Evolutionary conservation across 805 yeast genomes (phyloP), one percentile per base, ranked within the genome.

Genomic region (Maudiozyma pseudohumilis): DNA sequence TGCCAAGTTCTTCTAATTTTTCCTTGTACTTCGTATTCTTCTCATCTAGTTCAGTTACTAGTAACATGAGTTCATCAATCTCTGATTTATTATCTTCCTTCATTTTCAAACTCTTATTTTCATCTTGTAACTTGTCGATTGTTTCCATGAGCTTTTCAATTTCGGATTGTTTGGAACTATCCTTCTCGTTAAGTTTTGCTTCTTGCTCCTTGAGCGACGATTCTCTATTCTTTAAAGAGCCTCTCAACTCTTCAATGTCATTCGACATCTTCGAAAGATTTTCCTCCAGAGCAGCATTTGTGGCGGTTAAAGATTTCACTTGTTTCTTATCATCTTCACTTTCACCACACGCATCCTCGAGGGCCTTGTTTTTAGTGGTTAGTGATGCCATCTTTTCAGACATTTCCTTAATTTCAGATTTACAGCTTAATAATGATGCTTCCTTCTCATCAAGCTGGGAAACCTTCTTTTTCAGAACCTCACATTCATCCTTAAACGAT

Each of bases 21-120:
- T 57, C 49, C 50, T 78, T 79, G 54, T 83, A 78, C 43, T 66
- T 66, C 22, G 67, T 63, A 40, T 75, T 75, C 45, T 71, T 74
- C 35, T 80, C 86, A 41, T 86, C 94, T 47, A 85, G 62, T 32
- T 84, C 94, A 15, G 81, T 73, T 56, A 87, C 75, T 15, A 87
- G 62, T 18, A 85, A 59, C 76, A 86, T 71, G 49, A 86, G 57
- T 44, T 84, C 94, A 48, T 86, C 95, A 31, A 49, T 17, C 43
- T 57, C 55, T 22, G 56, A 36, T 35, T 43, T 41, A 25, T 49
- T 52, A 6, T 44, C 44, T 3, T 38, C 34, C 13, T 44, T 40
- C 2, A 16, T 10, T 15, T 43, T 40, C 31, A 35, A 37, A 16
- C 47, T 41, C 15, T 39, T 20, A 29, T 35, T 35, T 19, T 39